Conservation (phyloP, 441 rosid species). For the Croton laevigatus region DNA sequence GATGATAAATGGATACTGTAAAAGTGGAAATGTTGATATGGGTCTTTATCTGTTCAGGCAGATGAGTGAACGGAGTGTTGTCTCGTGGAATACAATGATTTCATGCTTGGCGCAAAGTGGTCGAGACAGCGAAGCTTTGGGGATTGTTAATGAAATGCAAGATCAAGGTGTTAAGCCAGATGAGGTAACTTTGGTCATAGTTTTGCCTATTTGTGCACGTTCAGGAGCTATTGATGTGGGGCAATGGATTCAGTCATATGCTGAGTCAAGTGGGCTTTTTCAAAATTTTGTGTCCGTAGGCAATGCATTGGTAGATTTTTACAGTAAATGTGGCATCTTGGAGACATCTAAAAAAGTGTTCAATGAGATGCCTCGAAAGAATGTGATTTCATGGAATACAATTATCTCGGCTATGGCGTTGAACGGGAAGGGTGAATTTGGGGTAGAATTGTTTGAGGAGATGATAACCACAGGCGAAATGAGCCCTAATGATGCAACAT, state of each 20-base stretch:
- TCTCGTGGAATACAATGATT: constrained; percentile 77
- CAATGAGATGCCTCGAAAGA: constrained; percentile 46
- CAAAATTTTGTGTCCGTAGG: constrained; percentile 46
- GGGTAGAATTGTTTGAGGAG: constrained; percentile 54
- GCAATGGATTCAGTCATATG: constrained; percentile 49
- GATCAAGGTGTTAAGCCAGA: constrained; percentile 58
- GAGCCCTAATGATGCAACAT: constrained; percentile 55
- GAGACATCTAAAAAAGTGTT: constrained; percentile 49
- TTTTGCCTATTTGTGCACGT: constrained; percentile 66
- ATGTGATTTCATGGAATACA: constrained; percentile 64
- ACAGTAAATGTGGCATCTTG: constrained; percentile 63
- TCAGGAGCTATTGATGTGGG: constrained; percentile 52
- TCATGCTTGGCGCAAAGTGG: constrained; percentile 59
- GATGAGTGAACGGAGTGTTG: constrained; percentile 63
- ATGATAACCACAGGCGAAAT: constrained; percentile 47
- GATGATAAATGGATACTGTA: constrained; percentile 68
- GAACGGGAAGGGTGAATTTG: constrained; percentile 57
- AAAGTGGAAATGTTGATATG: constrained; percentile 51
- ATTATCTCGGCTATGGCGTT: constrained; percentile 69
- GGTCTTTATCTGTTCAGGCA: constrained; percentile 49
- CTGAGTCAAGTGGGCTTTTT: constrained; percentile 45
- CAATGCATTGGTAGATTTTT: constrained; percentile 68
- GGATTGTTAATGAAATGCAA: constrained; percentile 56
- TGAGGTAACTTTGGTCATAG: constrained; percentile 65
- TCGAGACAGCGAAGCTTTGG: constrained; percentile 59